phyloP scores from a whole-genome alignment of 2,329 filamentous ascomycete genomes.

The Aspergillus ibericus region DNA sequence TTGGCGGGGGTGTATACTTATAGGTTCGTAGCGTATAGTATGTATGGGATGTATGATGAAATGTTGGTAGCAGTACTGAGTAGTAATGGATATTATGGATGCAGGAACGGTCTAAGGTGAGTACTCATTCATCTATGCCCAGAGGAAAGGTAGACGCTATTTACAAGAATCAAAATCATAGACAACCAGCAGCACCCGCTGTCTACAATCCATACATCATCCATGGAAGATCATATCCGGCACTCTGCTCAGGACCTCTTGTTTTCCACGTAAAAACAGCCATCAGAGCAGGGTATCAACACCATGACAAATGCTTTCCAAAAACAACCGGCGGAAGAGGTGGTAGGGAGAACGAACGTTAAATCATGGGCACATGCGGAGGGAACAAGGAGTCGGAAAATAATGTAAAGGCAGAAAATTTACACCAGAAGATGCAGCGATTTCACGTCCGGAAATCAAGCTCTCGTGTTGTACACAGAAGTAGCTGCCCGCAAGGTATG shows the following conservation, averaged over 20 bases:
- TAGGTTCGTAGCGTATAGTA: no score
- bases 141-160: slow-evolving; percentile 29
- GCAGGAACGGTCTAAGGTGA: neutral
- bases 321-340: slow-evolving; percentile 14
- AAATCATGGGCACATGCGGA: slow-evolving; percentile 36
- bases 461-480: slow-evolving; percentile 24
- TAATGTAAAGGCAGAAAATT: slow-evolving; percentile 26
- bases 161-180: slow-evolving; percentile 16
- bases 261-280: slow-evolving; percentile 25
- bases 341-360: slow-evolving; percentile 25
- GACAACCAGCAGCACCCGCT: neutral
- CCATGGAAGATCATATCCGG: slow-evolving; percentile 8
- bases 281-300: slow-evolving; percentile 44
- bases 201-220: neutral
- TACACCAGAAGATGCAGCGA: slow-evolving; percentile 25
- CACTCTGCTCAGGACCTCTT: slow-evolving; percentile 12
- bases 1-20: neutral
- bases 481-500: slow-evolving; percentile 1
- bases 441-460: slow-evolving; percentile 9
- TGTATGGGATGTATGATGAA: no score
- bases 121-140: slow-evolving; percentile 33
- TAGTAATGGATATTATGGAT: neutral
- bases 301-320: slow-evolving; percentile 43
- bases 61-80: neutral
- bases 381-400: slow-evolving; percentile 8